These are phyloP conservation scores for Fusarium virguliforme DNA, from an alignment of 2,329 filamentous ascomycete species.

Conservation along the genomic window DNA sequence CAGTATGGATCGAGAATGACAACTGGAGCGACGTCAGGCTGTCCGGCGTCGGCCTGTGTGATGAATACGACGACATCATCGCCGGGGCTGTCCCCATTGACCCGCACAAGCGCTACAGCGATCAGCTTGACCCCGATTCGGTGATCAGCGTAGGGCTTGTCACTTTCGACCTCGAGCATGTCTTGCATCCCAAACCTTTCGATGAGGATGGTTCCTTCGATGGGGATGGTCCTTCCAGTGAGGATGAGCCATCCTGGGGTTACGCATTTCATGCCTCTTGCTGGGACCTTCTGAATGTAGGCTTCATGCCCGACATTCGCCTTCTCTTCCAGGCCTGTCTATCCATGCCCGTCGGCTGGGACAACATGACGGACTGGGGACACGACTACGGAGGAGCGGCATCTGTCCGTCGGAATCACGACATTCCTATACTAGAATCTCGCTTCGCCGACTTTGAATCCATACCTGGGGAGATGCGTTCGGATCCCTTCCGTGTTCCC, in stretches of 20 bases:
- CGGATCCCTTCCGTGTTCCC: slow-evolving; percentile 11
- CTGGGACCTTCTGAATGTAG: slow-evolving; percentile 21
- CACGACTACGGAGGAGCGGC: slow-evolving; percentile 34
- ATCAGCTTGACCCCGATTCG: slow-evolving; percentile 1
- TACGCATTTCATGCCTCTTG: slow-evolving; percentile 35
- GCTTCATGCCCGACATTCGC: slow-evolving; percentile 2
- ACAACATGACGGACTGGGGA: slow-evolving; percentile 29
- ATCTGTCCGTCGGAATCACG: background rate
- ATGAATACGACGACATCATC: slow-evolving; percentile 5
- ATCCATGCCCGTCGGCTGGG: slow-evolving; percentile 19
- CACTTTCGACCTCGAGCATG: background rate
- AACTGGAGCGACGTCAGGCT: slow-evolving; percentile 17
- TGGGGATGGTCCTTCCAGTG: no score
- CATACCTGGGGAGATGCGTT: slow-evolving; percentile 2
- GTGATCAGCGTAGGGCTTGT: slow-evolving; percentile 25
- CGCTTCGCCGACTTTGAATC: slow-evolving; percentile 6
- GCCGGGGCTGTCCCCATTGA: slow-evolving; percentile 15
- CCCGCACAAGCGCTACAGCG: slow-evolving; percentile 16
- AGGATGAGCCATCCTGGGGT: slow-evolving; percentile 23
- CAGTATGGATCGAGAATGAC: slow-evolving; percentile 29
- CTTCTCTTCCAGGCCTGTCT: slow-evolving; percentile 24
- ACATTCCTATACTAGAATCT: no score
- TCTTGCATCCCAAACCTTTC: slow-evolving; percentile 12
- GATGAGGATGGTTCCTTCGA: no score
- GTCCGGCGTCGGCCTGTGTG: slow-evolving; percentile 31